phyloP scores from a whole-genome alignment of 2,329 filamentous ascomycete species.

The Alternaria metachromatica region DNA sequence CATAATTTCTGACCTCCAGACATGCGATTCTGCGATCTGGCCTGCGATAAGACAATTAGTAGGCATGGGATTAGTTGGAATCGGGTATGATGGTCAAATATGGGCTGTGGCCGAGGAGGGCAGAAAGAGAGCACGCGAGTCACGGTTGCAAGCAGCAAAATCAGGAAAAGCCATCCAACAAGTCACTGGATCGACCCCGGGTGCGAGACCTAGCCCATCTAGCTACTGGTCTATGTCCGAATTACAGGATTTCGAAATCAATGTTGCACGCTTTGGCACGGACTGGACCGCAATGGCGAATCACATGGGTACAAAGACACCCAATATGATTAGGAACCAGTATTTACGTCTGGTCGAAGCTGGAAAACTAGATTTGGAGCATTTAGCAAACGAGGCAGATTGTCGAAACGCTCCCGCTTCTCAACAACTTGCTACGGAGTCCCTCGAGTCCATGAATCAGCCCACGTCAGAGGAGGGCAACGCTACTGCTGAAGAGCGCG shows the following conservation, averaged over 20 bases:
- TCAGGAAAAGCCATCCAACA: not conserved
- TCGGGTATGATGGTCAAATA: no score
- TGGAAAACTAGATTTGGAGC: constrained; percentile 51
- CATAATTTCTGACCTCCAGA: no score
- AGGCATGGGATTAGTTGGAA: no score
- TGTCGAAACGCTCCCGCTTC: constrained; percentile 24
- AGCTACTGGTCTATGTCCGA: constrained; percentile 78
- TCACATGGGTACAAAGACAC: constrained; percentile 83
- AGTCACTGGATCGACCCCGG: constrained; percentile 37
- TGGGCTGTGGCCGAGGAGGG: not conserved
- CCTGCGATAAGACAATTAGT: no score
- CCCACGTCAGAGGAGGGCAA: not conserved
- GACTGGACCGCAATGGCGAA: constrained; percentile 78
- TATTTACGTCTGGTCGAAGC: constrained; percentile 55
- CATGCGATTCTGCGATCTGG: no score
- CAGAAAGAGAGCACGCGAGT: not conserved
- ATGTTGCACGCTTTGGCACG: constrained; percentile 77
- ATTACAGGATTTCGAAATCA: constrained; percentile 74
- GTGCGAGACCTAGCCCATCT: constrained; percentile 67
- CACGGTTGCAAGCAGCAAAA: not conserved
- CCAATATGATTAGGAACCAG: constrained; percentile 74
- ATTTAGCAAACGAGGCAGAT: constrained; percentile 52
- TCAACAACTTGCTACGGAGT: not conserved
- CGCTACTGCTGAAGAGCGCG: not conserved
- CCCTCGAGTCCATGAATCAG: not conserved